Conservation (phyloP, 108 stramenopile species). For the Epipyxis sp. region DNA sequence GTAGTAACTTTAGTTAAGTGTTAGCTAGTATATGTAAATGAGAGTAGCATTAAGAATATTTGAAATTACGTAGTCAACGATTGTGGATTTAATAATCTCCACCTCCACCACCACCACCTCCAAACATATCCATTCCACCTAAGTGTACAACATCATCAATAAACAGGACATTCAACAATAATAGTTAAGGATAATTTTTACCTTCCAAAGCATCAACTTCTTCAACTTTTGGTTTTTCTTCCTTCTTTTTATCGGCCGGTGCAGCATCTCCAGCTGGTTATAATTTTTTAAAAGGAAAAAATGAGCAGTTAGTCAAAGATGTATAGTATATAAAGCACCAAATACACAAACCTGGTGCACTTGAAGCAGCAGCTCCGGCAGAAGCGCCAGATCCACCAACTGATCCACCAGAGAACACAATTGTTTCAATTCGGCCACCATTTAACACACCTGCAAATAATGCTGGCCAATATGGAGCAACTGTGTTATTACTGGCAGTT, state of each 20-base stretch:
- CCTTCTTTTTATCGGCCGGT: neutral
- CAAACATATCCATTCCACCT: constrained; percentile 37
- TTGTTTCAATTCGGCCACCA: neutral
- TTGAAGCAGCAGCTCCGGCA: constrained; percentile 26
- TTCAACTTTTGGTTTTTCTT: constrained; percentile 23
- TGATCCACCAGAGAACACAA: constrained; percentile 5
- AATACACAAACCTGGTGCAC: no score
- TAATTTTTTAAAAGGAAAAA: no score
- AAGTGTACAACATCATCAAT: no score
- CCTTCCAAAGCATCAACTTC: constrained; percentile 30
- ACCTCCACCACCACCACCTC: constrained; percentile 14
- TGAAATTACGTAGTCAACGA: neutral
- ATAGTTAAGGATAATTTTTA: no score
- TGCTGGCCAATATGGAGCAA: constrained; percentile 28
- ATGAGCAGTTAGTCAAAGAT: no score
- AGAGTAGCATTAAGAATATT: no score
- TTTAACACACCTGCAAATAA: constrained; percentile 10
- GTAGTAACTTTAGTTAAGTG: no score
- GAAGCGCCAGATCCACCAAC: constrained; percentile 13
- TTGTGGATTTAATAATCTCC: constrained; percentile 24
- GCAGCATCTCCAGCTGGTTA: constrained; percentile 8
- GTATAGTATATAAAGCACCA: no score
- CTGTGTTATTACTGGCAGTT: neutral
- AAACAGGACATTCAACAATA: no score
- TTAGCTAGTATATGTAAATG: no score